Base-by-base conservation (phyloP, 2,329 filamentous ascomycete genomes). In the Arthroderma uncinatum region DNA sequence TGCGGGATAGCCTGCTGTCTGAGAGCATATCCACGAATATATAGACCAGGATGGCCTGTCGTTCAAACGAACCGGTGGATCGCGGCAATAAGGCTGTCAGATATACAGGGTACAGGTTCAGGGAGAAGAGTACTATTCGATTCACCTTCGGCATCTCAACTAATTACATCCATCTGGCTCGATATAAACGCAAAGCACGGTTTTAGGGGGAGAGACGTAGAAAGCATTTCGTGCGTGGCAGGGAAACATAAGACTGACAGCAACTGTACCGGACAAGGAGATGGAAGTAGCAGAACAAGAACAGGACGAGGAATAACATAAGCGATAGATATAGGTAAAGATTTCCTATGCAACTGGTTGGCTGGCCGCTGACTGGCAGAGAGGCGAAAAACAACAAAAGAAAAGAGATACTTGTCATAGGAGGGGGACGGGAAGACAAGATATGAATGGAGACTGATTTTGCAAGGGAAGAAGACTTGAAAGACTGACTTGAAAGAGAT, bases 331-430 rank as follows among this genome's bases (percentile, higher is more conserved):
- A 48, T 37, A 14, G 37, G 54, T 54, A 52, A 12, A 57, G 64
- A 4, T 30, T 30, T 30, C 28, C 28, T 30, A 64, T 53, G 44
- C 57, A 61, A 58, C 42, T 59, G 60, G 58, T 55, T 64, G 62
- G 64, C 60, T 62, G 60, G 62, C 64, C 67, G 66, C 67, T 69
- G 66, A 67, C 64, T 62, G 28, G 56, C 40, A 50, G 50, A 54
- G 28, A 30, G 28, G 28, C 28, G 7, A 30, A 30, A 30, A 30
- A 30, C 28, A 30, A 33, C 33, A 8, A 5, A 48, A 5, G 53
- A 58, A 57, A 56, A 37, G 34, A 37, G 12, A 33, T 28, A 4
- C 30, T 52, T 16, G 44, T 30, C 28, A 30, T 30, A 30, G 7
- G 7, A 30, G 28, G 7, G 7, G 28, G 28, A 30, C 7, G 28